phyloP scores from a whole-genome alignment of 306 rosid genomes.

The Begonia loranthoides region DNA sequence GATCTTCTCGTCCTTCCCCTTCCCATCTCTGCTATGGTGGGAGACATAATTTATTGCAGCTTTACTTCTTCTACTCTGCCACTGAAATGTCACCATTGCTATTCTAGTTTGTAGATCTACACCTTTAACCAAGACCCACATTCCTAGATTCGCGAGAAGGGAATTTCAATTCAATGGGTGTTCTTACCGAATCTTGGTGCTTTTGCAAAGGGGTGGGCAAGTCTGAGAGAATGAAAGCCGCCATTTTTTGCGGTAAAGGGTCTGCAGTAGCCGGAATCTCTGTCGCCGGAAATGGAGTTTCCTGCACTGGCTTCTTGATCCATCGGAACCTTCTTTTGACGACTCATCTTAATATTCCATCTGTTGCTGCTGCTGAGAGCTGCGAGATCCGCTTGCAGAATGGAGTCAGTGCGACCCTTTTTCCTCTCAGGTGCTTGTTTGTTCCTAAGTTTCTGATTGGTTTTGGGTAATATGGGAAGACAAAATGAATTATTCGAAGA shows the following conservation, averaged over 20 bases:
- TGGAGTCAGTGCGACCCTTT: slow-evolving; percentile 50
- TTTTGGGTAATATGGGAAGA: not conserved
- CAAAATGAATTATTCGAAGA: no score
- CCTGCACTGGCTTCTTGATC: slow-evolving; percentile 62
- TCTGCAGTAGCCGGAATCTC: slow-evolving; percentile 60
- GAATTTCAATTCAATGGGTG: slow-evolving; percentile 38
- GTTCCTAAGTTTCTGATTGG: not conserved
- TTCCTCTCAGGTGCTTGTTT: slow-evolving; percentile 46
- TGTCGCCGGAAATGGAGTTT: slow-evolving; percentile 19
- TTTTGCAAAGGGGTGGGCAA: slow-evolving; percentile 92
- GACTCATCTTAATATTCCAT: slow-evolving; percentile 75
- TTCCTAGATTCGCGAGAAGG: not conserved
- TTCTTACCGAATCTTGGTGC: slow-evolving; percentile 81
- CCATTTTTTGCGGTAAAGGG: slow-evolving; percentile 59
- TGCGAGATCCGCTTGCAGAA: slow-evolving; percentile 80
- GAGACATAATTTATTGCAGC: not conserved
- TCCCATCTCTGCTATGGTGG: not conserved
- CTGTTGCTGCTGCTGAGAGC: slow-evolving; percentile 47
- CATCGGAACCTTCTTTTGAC: slow-evolving; percentile 83
- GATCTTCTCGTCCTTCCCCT: slow-evolving; percentile 19
- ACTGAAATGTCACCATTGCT: slow-evolving; percentile 10
- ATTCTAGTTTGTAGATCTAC: slow-evolving; percentile 26
- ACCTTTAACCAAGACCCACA: not conserved
- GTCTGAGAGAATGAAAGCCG: slow-evolving; percentile 67
- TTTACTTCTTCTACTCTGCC: not conserved